A percentile compares a stretch with the other conserved stretches of the same genome.
These are phyloP conservation scores for Centaurea solstitialis DNA, from an alignment of 129 eudicot genomes.

Conservation along the genomic window DNA sequence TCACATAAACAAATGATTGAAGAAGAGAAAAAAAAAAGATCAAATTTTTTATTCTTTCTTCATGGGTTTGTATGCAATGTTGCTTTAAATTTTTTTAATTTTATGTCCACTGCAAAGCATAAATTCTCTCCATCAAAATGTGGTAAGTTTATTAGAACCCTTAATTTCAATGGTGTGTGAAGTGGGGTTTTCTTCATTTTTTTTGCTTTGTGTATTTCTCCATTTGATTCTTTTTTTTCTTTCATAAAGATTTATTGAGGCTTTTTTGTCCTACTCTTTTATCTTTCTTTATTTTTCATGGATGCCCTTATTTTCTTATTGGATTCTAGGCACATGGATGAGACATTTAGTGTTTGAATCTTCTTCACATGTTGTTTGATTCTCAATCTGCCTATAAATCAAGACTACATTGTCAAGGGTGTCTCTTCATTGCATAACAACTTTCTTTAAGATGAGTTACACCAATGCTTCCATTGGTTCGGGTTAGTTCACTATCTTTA, in stretches of 20 bases:
- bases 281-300: slow-evolving; percentile 23
- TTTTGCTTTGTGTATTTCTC: slow-evolving; percentile 35
- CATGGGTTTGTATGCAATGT: slow-evolving; percentile 36
- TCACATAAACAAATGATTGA: slow-evolving; percentile 69
- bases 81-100: slow-evolving; percentile 33
- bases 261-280: slow-evolving; percentile 31
- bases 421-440: slow-evolving; percentile 46
- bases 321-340: slow-evolving; percentile 28
- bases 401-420: slow-evolving; percentile 10
- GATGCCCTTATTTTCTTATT: slow-evolving; percentile 37
- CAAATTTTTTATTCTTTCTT: slow-evolving; percentile 30
- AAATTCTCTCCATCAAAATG: slow-evolving; percentile 42
- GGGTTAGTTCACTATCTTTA: slow-evolving; percentile 56
- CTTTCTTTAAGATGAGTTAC: slow-evolving; percentile 60
- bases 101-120: slow-evolving; percentile 54
- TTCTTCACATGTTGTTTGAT: slow-evolving; percentile 55
- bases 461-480: slow-evolving; percentile 77
- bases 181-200: slow-evolving; percentile 25
- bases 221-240: slow-evolving; percentile 43
- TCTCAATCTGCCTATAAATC: slow-evolving; percentile 65
- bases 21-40: slow-evolving; percentile 16
- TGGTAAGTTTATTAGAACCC: slow-evolving; percentile 36
- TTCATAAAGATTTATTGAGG: slow-evolving; percentile 27
- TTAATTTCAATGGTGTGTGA: slow-evolving; percentile 16
- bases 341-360: slow-evolving; percentile 42